Conservation (phyloP, 2,329 filamentous ascomycete genomes). For the Cladosporium sp. region DNA sequence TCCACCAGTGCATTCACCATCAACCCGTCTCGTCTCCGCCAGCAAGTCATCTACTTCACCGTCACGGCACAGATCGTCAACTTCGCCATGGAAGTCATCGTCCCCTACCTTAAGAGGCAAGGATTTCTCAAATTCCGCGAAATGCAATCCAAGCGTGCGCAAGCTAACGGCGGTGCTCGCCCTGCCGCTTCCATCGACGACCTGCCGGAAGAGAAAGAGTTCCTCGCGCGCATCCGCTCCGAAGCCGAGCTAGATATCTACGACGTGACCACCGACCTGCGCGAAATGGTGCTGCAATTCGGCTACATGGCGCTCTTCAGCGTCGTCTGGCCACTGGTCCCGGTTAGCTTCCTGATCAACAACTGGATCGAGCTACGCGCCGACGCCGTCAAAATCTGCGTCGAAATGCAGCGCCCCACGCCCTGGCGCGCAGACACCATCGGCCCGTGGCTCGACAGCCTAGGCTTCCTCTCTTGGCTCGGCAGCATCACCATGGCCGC, state of each 20-base stretch:
- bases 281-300: conserved; percentile 83
- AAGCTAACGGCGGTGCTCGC: conserved; percentile 50
- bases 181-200: conserved; percentile 53
- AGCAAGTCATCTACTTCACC: conserved; percentile 94
- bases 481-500: conserved; percentile 84
- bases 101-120: conserved; percentile 79
- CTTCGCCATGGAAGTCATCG: conserved; percentile 75
- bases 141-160: conserved; percentile 57
- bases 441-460: conserved; percentile 81
- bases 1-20: conserved; percentile 61
- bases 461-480: conserved; percentile 90
- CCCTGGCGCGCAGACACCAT: conserved; percentile 91
- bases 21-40: conserved; percentile 75
- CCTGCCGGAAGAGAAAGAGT: conserved; percentile 69
- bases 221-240: conserved; percentile 74
- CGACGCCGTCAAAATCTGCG: conserved; percentile 90
- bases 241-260: conserved; percentile 81
- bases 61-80: conserved; percentile 91
- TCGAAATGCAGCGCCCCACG: conserved; percentile 81
- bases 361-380: conserved; percentile 94
- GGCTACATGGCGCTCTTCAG: conserved; percentile 90
- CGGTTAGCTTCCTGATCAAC: conserved; percentile 83
- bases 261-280: conserved; percentile 83
- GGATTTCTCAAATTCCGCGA: conserved; percentile 75
- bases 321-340: conserved; percentile 90